Evolutionary conservation across 495 filamentous ascomycete species (phyloP).

Genomic region (Penicillium paxilli): DNA sequence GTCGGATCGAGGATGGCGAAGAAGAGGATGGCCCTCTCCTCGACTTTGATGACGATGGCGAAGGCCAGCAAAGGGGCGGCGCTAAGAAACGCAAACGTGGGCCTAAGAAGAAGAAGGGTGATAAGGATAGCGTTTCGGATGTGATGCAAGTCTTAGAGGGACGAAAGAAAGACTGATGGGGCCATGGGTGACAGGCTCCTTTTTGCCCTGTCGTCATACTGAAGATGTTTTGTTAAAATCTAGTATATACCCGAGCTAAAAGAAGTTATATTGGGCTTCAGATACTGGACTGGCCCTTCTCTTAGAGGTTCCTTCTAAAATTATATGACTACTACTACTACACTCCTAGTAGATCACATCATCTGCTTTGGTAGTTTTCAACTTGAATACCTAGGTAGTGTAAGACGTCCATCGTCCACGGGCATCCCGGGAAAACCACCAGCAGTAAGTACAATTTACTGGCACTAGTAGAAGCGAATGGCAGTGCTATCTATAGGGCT

Average conservation of each 20-base stretch:
- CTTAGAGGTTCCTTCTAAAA: neutral
- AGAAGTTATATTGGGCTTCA: neutral
- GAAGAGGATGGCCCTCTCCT: conserved; percentile 73
- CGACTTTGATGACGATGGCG: conserved; percentile 53
- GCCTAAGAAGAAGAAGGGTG: conserved; percentile 82
- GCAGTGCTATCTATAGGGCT: too few relatives aligned
- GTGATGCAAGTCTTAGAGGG: conserved; percentile 78
- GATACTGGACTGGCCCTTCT: neutral
- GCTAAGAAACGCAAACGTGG: conserved; percentile 75
- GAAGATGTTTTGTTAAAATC: neutral
- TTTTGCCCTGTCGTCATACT: neutral
- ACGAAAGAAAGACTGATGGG: conserved; percentile 46
- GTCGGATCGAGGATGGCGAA: conserved; percentile 76
- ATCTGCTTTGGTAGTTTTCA: too few relatives aligned
- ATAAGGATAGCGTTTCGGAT: conserved; percentile 77
- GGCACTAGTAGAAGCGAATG: too few relatives aligned
- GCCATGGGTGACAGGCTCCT: neutral
- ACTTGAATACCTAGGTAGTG: too few relatives aligned
- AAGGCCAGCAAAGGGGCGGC: conserved; percentile 5
- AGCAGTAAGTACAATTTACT: too few relatives aligned
- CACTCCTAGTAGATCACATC: too few relatives aligned
- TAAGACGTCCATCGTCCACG: too few relatives aligned
- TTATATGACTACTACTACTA: too few relatives aligned
- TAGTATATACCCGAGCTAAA: neutral
- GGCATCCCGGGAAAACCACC: too few relatives aligned